Conservation (phyloP, 2,329 filamentous ascomycete species). For the Fusarium mundagurra region DNA sequence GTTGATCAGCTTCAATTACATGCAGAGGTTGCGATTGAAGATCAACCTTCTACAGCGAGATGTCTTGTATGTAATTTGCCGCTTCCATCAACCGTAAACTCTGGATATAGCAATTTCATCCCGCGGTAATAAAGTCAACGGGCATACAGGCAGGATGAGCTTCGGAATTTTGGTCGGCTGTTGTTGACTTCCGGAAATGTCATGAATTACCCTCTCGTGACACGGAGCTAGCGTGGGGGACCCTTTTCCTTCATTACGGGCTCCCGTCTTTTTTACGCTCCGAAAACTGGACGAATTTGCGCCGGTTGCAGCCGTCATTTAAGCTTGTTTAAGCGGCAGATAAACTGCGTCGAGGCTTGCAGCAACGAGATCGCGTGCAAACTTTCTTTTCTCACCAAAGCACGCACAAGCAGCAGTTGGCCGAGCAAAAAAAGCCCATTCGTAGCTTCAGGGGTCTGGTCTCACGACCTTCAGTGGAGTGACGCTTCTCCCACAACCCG, state of each 20-base stretch:
- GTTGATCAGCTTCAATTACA: background rate
- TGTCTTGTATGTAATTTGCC: background rate
- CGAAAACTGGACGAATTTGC: background rate
- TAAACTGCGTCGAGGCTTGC: background rate
- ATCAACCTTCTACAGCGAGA: background rate
- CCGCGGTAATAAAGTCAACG: background rate
- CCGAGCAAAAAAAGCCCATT: background rate
- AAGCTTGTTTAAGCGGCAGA: conserved; percentile 33
- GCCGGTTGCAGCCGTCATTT: conserved; percentile 13
- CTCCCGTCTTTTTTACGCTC: background rate
- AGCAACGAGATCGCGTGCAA: conserved; percentile 10
- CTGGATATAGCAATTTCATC: background rate
- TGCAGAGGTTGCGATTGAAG: background rate
- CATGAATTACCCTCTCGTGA: background rate
- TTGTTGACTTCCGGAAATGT: background rate
- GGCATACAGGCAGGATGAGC: background rate
- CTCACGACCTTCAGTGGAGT: conserved; percentile 6
- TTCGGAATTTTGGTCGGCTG: background rate
- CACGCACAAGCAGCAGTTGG: background rate
- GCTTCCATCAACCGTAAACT: too few relatives aligned
- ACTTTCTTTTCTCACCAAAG: background rate
- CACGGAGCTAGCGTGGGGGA: background rate
- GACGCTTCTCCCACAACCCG: conserved; percentile 14
- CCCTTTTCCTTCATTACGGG: background rate
- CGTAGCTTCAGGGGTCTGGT: background rate